Evolutionary conservation across 345 rosid species (phyloP).

Genomic region (Stellera chamaejasme): DNA sequence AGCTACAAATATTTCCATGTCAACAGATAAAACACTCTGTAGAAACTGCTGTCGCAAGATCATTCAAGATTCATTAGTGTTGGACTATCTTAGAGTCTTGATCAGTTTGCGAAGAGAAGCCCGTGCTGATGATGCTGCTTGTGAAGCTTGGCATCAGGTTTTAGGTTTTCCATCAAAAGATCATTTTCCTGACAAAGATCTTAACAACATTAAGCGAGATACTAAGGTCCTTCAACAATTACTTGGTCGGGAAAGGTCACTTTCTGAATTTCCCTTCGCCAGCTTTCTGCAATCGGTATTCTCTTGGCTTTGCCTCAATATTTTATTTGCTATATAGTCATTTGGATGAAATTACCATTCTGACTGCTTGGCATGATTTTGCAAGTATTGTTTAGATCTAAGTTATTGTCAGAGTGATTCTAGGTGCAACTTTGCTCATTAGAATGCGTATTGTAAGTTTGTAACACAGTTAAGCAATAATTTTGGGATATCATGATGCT

Average conservation of each 20-base stretch:
- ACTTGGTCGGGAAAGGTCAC: constrained; percentile 63
- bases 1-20: constrained; percentile 37
- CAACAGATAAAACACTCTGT: constrained; percentile 56
- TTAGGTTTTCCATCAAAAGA: constrained; percentile 38
- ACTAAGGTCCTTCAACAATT: constrained; percentile 32
- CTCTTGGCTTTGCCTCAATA: constrained; percentile 6
- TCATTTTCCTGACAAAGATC: constrained; percentile 30
- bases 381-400: too few species aligned
- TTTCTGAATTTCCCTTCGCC: constrained; percentile 90
- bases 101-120: constrained; percentile 65
- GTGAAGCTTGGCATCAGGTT: constrained; percentile 55
- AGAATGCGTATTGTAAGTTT: too few species aligned
- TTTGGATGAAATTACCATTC: too few species aligned
- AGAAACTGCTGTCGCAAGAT: constrained; percentile 62
- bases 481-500: too few species aligned
- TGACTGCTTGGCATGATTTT: too few species aligned
- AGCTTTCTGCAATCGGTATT: constrained; percentile 78
- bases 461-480: too few species aligned
- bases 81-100: constrained; percentile 85
- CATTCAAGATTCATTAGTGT: constrained; percentile 66
- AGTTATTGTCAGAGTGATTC: too few species aligned
- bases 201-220: constrained; percentile 23
- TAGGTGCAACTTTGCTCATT: too few species aligned
- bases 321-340: too few species aligned
- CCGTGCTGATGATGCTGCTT: constrained; percentile 61